Percentiles rank a stretch among this genome's conserved stretches.
Conservation (phyloP, 2,329 filamentous ascomycete genomes). For the Diaporthe vaccinii region DNA sequence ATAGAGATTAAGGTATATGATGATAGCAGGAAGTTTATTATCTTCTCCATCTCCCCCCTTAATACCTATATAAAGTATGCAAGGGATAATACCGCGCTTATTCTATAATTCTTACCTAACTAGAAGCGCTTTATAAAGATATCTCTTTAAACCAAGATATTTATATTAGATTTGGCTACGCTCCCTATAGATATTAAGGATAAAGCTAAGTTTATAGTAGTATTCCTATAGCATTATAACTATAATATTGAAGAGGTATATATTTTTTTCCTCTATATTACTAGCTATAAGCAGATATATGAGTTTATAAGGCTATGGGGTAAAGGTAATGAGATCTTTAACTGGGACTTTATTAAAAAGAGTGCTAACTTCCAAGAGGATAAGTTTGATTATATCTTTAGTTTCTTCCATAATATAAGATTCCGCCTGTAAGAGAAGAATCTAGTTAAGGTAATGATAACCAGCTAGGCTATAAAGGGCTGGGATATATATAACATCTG, state of each 20-base stretch:
- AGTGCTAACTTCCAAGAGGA: not conserved
- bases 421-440: not conserved
- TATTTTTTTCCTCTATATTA: not conserved
- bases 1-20: not conserved
- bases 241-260: not conserved
- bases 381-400: not conserved
- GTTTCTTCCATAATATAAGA: not conserved
- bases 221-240: not conserved
- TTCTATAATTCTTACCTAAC: not conserved
- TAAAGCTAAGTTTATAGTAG: not conserved
- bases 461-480: fast-evolving
- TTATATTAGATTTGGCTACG: not conserved
- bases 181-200: not conserved
- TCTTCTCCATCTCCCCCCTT: fast-evolving
- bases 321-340: not conserved
- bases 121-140: not conserved
- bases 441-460: not conserved
- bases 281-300: not conserved
- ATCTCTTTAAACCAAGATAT: not conserved
- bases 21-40: not conserved
- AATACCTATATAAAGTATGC: not conserved
- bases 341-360: not conserved
- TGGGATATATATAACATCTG: not conserved
- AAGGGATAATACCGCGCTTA: not conserved
- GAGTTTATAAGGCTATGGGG: not conserved